A percentile compares a stretch with the other conserved stretches of the same genome.
Evolutionary conservation across 2,329 filamentous ascomycete species (phyloP).

Genomic region (Erysiphe pulchra): DNA sequence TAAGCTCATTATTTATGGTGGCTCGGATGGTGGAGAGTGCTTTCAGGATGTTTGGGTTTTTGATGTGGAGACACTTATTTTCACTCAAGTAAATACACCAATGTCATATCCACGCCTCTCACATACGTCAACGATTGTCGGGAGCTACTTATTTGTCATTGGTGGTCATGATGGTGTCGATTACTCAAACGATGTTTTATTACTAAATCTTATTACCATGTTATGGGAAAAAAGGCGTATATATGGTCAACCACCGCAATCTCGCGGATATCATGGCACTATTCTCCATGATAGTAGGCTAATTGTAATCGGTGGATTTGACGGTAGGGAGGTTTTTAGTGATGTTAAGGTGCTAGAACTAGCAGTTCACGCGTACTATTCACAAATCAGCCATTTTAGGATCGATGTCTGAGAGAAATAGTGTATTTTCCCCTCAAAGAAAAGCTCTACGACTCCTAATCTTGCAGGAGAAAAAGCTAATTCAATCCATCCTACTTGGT

Average conservation of each 20-base stretch:
- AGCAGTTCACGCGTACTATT: no score
- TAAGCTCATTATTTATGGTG: constrained; percentile 47
- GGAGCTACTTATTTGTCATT: constrained; percentile 43
- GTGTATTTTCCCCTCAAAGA: no score
- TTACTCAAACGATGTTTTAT: constrained; percentile 41
- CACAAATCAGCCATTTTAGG: no score
- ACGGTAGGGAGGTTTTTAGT: no score
- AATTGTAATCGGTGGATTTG: no score
- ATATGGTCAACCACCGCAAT: constrained; percentile 35
- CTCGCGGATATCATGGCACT: constrained; percentile 39
- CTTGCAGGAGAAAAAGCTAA: no score
- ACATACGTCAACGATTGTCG: constrained; percentile 43
- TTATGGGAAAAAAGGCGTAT: constrained; percentile 43
- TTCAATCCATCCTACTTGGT: no score
- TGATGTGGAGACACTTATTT: constrained; percentile 34
- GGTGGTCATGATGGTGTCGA: constrained; percentile 45
- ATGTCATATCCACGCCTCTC: constrained; percentile 37
- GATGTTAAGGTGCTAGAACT: no score
- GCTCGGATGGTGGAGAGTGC: constrained; percentile 44
- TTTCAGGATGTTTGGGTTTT: constrained; percentile 53
- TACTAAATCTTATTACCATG: constrained; percentile 48
- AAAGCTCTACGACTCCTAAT: no score
- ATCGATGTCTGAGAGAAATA: no score
- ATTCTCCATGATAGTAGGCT: constrained; percentile 27
- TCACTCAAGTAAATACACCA: constrained; percentile 32